Conservation (phyloP, 2,329 filamentous ascomycete genomes). For the Diaporthe helianthi region DNA sequence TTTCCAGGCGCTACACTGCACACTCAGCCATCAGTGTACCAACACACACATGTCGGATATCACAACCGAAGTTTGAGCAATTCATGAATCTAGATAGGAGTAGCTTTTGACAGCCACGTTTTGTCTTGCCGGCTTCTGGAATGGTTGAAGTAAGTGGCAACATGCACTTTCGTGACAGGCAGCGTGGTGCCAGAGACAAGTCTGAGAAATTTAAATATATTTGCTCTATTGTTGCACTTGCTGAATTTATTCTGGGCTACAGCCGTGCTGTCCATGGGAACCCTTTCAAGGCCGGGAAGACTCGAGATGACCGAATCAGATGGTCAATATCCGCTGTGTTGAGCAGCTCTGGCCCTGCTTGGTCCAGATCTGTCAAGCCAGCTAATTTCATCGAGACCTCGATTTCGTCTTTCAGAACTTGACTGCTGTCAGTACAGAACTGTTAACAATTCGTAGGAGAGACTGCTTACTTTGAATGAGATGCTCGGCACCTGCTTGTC, state of each 20-base stretch:
- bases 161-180: too few species aligned
- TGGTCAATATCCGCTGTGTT: conserved; percentile 26
- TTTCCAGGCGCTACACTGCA: too few species aligned
- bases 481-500: conserved; percentile 24
- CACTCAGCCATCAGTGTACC: too few species aligned
- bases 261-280: not conserved
- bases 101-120: too few species aligned
- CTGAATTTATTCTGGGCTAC: not conserved
- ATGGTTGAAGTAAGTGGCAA: too few species aligned
- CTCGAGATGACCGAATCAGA: not conserved
- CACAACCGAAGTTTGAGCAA: too few species aligned
- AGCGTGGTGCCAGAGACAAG: too few species aligned
- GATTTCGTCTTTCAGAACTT: conserved; percentile 28
- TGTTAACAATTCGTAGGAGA: fast-evolving
- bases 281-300: not conserved
- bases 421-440: not conserved
- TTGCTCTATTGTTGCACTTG: not conserved
- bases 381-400: conserved; percentile 25
- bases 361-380: conserved; percentile 19
- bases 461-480: conserved; percentile 8
- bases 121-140: too few species aligned
- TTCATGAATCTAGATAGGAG: too few species aligned
- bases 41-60: too few species aligned
- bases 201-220: not conserved
- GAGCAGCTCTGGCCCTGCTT: conserved; percentile 24